phyloP scores from a whole-genome alignment of 257 asterid genomes.

The Avicennia marina region DNA sequence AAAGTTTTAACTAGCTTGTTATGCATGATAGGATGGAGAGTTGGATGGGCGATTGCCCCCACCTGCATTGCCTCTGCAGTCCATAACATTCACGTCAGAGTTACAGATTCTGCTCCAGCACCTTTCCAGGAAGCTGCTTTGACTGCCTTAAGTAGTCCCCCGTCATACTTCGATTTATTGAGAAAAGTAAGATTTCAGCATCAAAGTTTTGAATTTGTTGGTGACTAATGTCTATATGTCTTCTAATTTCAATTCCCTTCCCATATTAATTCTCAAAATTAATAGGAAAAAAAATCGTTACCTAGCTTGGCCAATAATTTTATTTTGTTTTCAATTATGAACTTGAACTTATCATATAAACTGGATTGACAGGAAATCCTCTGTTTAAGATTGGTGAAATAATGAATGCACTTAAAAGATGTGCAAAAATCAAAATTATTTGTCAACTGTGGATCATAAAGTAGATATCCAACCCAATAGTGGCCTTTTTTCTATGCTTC shows the following conservation, averaged over 20 bases:
- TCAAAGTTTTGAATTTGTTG: too few relatives aligned
- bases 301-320: not conserved
- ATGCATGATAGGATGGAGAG: slow-evolving; percentile 71
- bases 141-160: slow-evolving; percentile 66
- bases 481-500: not conserved
- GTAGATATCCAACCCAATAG: not conserved
- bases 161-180: slow-evolving; percentile 45
- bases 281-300: too few relatives aligned
- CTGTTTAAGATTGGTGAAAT: too few relatives aligned
- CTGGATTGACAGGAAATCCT: too few relatives aligned
- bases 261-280: too few relatives aligned
- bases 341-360: too few relatives aligned
- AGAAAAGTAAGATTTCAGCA: slow-evolving; percentile 41
- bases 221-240: too few relatives aligned
- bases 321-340: not conserved
- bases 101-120: slow-evolving; percentile 87
- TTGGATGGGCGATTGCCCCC: slow-evolving; percentile 92
- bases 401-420: too few relatives aligned
- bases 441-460: not conserved
- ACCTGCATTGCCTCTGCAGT: slow-evolving; percentile 71
- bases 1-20: slow-evolving; percentile 12
- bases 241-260: not conserved
- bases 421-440: not conserved
- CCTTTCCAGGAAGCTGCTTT: slow-evolving; percentile 94
- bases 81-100: slow-evolving; percentile 61